phyloP scores from a whole-genome alignment of 75 land plant species.

The Isoetes taiwanensis region DNA sequence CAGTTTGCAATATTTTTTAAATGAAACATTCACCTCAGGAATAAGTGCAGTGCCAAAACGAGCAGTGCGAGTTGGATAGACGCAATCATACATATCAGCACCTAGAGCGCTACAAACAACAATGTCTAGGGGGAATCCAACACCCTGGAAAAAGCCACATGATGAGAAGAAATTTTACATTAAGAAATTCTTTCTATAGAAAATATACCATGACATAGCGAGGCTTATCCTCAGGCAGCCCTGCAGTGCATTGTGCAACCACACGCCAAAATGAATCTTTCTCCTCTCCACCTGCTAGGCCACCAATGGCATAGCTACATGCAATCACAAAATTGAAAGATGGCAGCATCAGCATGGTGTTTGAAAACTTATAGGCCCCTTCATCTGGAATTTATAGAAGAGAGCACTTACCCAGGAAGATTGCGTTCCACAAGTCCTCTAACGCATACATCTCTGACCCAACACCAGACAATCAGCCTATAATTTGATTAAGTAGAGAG shows the following conservation, averaged over 20 bases:
- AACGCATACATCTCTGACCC: slow-evolving; percentile 92
- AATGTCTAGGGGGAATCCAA: slow-evolving; percentile 96
- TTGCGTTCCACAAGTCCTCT: slow-evolving; percentile 82
- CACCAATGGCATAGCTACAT: slow-evolving; percentile 99
- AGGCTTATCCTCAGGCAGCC: slow-evolving; percentile 95
- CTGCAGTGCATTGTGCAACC: slow-evolving; percentile 98
- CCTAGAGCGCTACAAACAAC: slow-evolving; percentile 99
- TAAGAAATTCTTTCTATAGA: too few relatives aligned
- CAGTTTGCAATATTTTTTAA: too few relatives aligned
- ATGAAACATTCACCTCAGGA: slow-evolving; percentile 71
- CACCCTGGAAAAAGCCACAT: too few relatives aligned
- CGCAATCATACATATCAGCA: slow-evolving; percentile 99
- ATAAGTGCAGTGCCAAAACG: slow-evolving; percentile 98
- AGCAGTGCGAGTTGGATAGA: slow-evolving; percentile 97
- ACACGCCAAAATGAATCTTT: slow-evolving; percentile 99
- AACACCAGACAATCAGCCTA: neutral
- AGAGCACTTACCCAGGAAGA: slow-evolving; percentile 85
- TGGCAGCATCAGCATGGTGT: neutral
- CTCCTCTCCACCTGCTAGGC: slow-evolving; percentile 96
- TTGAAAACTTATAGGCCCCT: neutral
- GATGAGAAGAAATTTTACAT: too few relatives aligned
- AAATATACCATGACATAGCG: slow-evolving; percentile 93
- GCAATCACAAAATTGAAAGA: slow-evolving; percentile 10
- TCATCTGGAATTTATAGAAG: neutral
- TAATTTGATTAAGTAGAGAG: neutral